Base-by-base conservation (phyloP, 805 yeast genomes). In the Sugiyamaella marilandica region DNA sequence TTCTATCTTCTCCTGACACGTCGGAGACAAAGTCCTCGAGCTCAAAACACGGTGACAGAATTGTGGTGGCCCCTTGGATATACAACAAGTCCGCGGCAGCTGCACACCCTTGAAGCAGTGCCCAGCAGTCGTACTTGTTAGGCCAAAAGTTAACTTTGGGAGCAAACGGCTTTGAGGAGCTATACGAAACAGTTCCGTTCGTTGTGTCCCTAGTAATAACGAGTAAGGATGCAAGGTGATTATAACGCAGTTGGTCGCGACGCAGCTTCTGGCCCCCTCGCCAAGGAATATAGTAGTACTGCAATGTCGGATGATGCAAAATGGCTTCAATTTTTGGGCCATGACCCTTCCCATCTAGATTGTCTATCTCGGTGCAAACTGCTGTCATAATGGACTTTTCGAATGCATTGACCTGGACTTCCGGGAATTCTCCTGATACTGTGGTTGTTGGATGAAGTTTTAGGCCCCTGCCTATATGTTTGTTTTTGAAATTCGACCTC, bases 311-410 rank as follows among this genome's bases (percentile, higher is more conserved):
- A n/a, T 70, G 62, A 56, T 76, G 79, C 41, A 74, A 66, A 26
- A 75, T 52, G 2, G 81, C 69, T 63, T 80, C 84, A 51, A 80
- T 70, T 62, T 72, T 75, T 9, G 79, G 74, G 1, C 84, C 84
- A 59, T 78, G 81, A 2, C 70, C 76, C 50, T 71, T 64, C 2
- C 82, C 82, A 58, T 80, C 83, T 33, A 77, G 54, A 55, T 79
- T 78, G 49, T 73, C 81, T 13, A 62, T 71, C 57, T 76, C 73
- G 11, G 72, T 67, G 58, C 75, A 67, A 2, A 78, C 78, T 1
- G 78, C 58, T 0, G 83, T 78, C 76, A 80, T 69, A 49, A 79
- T 77, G 1, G 82, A 66, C 47, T 74, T 63, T n/a, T 71, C 58
- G 54, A 63, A 67, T 2, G 78, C 72, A 45, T 74, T 68, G 1